These are phyloP conservation scores for Haplosporangium gracile DNA, from an alignment of 192 early-diverging fungal species.

Conservation along the genomic window DNA sequence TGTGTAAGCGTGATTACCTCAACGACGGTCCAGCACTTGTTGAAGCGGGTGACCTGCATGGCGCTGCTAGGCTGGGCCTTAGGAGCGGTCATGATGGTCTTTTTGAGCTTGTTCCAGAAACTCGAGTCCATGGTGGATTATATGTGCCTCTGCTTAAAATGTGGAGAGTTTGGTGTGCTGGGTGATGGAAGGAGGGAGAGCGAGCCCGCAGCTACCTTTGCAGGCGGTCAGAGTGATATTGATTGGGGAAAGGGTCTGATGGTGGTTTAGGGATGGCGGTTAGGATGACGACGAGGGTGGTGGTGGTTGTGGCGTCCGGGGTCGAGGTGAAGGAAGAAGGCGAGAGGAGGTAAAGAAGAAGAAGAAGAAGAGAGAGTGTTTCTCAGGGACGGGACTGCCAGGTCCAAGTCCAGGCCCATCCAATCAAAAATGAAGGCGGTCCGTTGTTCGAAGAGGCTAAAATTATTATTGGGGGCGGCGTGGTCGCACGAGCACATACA, in stretches of 20 bases:
- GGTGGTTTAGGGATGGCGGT: background rate
- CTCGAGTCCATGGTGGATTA: slow-evolving; percentile 43
- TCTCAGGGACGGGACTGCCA: too few species aligned
- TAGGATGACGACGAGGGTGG: background rate
- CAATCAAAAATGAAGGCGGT: background rate
- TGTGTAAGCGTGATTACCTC: slow-evolving; percentile 55
- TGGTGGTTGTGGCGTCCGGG: background rate
- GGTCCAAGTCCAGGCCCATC: background rate
- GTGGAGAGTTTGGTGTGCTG: background rate
- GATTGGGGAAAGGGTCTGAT: background rate
- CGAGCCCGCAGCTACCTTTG: background rate
- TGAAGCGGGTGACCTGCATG: slow-evolving; percentile 76
- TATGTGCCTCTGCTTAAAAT: background rate
- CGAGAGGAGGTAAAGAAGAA: background rate
- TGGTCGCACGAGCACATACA: background rate
- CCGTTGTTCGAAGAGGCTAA: background rate
- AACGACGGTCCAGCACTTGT: slow-evolving; percentile 77
- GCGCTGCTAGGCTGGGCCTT: slow-evolving; percentile 70
- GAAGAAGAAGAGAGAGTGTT: background rate
- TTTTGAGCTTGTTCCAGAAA: slow-evolving; percentile 55
- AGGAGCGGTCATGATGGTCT: slow-evolving; percentile 71
- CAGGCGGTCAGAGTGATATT: background rate
- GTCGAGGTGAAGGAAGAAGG: background rate
- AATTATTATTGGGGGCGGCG: background rate
- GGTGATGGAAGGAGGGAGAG: background rate